phyloP scores from a whole-genome alignment of 129 eudicot genomes.

The Lactuca sativa region DNA sequence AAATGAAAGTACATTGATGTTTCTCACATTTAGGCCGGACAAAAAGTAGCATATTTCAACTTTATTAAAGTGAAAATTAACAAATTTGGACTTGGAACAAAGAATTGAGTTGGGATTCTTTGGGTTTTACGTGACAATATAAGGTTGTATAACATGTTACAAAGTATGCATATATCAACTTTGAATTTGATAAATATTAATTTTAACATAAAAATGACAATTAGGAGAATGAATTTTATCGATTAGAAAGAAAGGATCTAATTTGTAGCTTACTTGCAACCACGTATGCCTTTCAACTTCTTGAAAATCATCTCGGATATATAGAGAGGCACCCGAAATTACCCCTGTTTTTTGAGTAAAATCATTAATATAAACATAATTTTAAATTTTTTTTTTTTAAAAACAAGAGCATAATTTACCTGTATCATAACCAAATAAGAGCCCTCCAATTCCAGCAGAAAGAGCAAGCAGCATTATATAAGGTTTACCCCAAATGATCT shows the following conservation, averaged over 20 bases:
- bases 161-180: neutral
- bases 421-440: constrained; percentile 83
- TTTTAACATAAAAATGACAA: neutral
- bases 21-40: no score
- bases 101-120: neutral
- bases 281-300: constrained; percentile 59
- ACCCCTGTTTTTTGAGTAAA: constrained; percentile 47
- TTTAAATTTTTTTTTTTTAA: no score
- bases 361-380: neutral
- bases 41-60: no score
- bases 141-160: neutral
- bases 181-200: neutral
- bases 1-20: no score
- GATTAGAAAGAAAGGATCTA: neutral
- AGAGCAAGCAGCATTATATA: constrained; percentile 79
- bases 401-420: constrained; percentile 30
- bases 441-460: constrained; percentile 87
- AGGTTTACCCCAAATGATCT: constrained; percentile 54
- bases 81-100: neutral
- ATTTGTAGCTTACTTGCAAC: constrained; percentile 48
- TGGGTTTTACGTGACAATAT: neutral
- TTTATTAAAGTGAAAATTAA: neutral
- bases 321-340: constrained; percentile 81
- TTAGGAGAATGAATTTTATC: neutral
- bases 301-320: constrained; percentile 69